Percentiles rank a stretch among this genome's conserved stretches.
phyloP scores from a whole-genome alignment of 2,329 filamentous ascomycete genomes.

The Curvularia verruculosa region DNA sequence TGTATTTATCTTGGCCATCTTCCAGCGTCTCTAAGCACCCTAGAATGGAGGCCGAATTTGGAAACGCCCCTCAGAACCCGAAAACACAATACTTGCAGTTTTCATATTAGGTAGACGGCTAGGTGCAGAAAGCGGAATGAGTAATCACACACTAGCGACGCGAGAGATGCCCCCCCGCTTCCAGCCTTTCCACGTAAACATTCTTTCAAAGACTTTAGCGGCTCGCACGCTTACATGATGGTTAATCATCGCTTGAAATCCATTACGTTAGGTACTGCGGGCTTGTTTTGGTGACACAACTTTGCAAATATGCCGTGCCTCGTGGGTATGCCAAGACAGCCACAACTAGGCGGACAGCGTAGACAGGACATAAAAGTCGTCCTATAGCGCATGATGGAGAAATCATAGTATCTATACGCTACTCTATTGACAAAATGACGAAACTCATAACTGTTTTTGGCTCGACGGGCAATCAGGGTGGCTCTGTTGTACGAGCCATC shows the following conservation, averaged over 20 bases:
- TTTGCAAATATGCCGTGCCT: background rate
- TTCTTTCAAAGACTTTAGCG: background rate
- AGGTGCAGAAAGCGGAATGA: background rate
- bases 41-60: background rate
- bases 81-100: background rate
- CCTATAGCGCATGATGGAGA: background rate
- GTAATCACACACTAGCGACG: background rate
- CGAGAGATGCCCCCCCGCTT: background rate
- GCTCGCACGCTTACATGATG: background rate
- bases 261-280: background rate
- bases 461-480: conserved; percentile 61
- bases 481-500: conserved; percentile 55
- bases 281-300: background rate
- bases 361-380: background rate
- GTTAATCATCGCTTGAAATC: background rate
- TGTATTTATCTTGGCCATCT: background rate
- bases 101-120: background rate
- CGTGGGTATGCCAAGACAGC: background rate
- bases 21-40: background rate
- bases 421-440: conserved; percentile 18
- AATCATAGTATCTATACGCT: background rate
- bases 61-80: background rate
- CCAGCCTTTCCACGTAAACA: background rate
- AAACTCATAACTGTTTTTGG: conserved; percentile 54
- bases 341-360: background rate